Percentiles rank a stretch among this genome's conserved stretches.
phyloP scores from a whole-genome alignment of 257 asterid genomes.

The Craterostigma plantagineum region DNA sequence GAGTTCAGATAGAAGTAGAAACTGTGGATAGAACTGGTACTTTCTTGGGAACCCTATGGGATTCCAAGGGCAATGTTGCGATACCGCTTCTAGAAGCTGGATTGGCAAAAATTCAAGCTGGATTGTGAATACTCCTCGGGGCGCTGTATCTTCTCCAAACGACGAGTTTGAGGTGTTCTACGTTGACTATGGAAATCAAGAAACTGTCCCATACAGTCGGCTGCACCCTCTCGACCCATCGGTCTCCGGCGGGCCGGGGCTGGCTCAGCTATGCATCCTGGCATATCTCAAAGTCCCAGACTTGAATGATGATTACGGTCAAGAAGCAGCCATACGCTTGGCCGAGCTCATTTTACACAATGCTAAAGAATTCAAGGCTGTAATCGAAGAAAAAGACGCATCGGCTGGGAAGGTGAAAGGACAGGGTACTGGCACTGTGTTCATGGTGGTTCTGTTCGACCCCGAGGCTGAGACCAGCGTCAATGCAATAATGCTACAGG shows the following conservation, averaged over 20 bases:
- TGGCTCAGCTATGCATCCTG: slow-evolving; percentile 86
- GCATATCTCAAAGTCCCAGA: slow-evolving; percentile 71
- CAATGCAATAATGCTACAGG: slow-evolving; percentile 78
- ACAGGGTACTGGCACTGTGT: slow-evolving; percentile 83
- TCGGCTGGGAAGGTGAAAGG: slow-evolving; percentile 91
- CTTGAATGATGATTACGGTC: slow-evolving; percentile 74
- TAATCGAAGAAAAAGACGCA: slow-evolving; percentile 68
- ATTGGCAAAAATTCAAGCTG: slow-evolving; percentile 73
- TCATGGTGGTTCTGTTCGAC: slow-evolving; percentile 50
- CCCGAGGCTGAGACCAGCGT: slow-evolving; percentile 57
- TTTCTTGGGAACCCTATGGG: slow-evolving; percentile 89
- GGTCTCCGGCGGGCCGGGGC: slow-evolving; percentile 60
- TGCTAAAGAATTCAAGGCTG: slow-evolving; percentile 56
- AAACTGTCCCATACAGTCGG: slow-evolving; percentile 48
- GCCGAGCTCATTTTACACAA: slow-evolving; percentile 43
- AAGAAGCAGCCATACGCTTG: slow-evolving; percentile 65
- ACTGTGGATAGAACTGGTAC: slow-evolving; percentile 95
- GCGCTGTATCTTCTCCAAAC: slow-evolving; percentile 41
- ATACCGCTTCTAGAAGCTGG: slow-evolving; percentile 82
- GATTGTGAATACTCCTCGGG: slow-evolving; percentile 81
- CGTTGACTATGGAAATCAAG: slow-evolving; percentile 92
- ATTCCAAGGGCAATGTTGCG: slow-evolving; percentile 54
- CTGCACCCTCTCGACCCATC: slow-evolving; percentile 65
- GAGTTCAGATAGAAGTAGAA: slow-evolving; percentile 74
- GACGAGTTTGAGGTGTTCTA: slow-evolving; percentile 91